Conservation (phyloP, 2,329 filamentous ascomycete species). For the Calonectria crousiana region DNA sequence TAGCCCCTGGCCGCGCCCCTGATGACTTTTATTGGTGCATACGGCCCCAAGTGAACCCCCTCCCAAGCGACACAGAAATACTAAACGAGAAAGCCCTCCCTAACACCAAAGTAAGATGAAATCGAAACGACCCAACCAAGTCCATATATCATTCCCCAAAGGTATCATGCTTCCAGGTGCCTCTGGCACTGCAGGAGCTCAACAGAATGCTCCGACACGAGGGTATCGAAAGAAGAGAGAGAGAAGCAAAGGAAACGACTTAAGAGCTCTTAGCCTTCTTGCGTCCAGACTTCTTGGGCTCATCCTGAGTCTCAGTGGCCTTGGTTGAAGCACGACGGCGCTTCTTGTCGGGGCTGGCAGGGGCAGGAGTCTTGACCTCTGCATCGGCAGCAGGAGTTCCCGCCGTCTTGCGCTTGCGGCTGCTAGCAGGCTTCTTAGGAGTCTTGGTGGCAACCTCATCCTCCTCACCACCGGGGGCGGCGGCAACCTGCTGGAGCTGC, state of each 20-base stretch:
- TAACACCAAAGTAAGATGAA: slow-evolving; percentile 40
- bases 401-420: slow-evolving; percentile 69
- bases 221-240: slow-evolving; percentile 23
- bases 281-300: slow-evolving; percentile 70
- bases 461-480: slow-evolving; percentile 55
- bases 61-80: slow-evolving; percentile 24
- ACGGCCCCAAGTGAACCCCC: slow-evolving; percentile 26
- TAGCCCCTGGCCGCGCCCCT: slow-evolving; percentile 12
- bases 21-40: slow-evolving; percentile 25
- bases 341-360: slow-evolving; percentile 73
- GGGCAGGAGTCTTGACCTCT: slow-evolving; percentile 55
- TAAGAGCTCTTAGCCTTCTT: slow-evolving; percentile 67
- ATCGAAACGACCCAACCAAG: slow-evolving; percentile 27
- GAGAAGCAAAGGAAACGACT: slow-evolving; percentile 37
- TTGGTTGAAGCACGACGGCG: slow-evolving; percentile 69
- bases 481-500: slow-evolving; percentile 63
- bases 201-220: slow-evolving; percentile 31
- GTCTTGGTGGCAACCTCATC: slow-evolving; percentile 65
- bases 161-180: slow-evolving; percentile 42
- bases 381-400: slow-evolving; percentile 55
- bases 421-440: slow-evolving; percentile 65
- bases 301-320: slow-evolving; percentile 65
- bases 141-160: slow-evolving; percentile 35
- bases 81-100: slow-evolving; percentile 30
- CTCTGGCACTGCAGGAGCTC: slow-evolving; percentile 29